Percentiles rank a stretch among this genome's conserved stretches.
phyloP scores from a whole-genome alignment of 2,329 filamentous ascomycete genomes.

The Aspergillus melleus region DNA sequence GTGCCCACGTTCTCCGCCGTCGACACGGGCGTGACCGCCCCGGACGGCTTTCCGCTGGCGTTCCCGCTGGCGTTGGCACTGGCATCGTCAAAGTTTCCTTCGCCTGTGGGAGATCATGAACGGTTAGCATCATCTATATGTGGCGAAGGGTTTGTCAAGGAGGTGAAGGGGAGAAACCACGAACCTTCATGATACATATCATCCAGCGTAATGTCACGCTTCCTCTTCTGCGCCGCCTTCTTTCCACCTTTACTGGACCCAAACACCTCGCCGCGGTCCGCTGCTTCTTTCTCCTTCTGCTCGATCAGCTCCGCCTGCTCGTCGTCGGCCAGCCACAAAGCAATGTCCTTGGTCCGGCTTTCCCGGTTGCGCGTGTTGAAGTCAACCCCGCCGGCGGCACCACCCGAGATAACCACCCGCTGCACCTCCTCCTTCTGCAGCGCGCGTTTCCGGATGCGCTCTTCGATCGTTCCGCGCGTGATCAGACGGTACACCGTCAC shows the following conservation, averaged over 20 bases:
- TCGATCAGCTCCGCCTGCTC: conserved; percentile 94
- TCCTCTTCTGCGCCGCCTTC: conserved; percentile 61
- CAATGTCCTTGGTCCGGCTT: conserved; percentile 96
- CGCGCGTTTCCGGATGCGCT: conserved; percentile 94
- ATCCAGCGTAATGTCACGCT: conserved; percentile 69
- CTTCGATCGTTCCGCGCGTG: conserved; percentile 93
- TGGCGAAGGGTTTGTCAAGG: neutral
- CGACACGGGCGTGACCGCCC: conserved; percentile 77
- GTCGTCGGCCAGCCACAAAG: conserved; percentile 97
- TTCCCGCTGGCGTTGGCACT: conserved; percentile 76
- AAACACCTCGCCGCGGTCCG: conserved; percentile 66
- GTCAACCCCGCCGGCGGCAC: conserved; percentile 79
- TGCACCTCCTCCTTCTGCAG: conserved; percentile 99
- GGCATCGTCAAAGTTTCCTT: conserved; percentile 91
- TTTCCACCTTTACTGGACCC: conserved; percentile 60
- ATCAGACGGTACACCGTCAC: conserved; percentile 98
- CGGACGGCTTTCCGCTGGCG: conserved; percentile 74
- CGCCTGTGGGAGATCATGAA: conserved; percentile 59
- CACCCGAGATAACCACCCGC: conserved; percentile 91
- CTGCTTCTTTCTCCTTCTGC: conserved; percentile 82
- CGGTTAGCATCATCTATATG: neutral
- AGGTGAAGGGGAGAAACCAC: conserved; percentile 34
- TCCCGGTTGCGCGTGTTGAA: conserved; percentile 91
- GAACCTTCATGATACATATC: conserved; percentile 99
- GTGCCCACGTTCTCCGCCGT: conserved; percentile 49